These are phyloP conservation scores for Xanthoconium purpureum DNA, from an alignment of 768 basidiomycete genomes.

Conservation along the genomic window DNA sequence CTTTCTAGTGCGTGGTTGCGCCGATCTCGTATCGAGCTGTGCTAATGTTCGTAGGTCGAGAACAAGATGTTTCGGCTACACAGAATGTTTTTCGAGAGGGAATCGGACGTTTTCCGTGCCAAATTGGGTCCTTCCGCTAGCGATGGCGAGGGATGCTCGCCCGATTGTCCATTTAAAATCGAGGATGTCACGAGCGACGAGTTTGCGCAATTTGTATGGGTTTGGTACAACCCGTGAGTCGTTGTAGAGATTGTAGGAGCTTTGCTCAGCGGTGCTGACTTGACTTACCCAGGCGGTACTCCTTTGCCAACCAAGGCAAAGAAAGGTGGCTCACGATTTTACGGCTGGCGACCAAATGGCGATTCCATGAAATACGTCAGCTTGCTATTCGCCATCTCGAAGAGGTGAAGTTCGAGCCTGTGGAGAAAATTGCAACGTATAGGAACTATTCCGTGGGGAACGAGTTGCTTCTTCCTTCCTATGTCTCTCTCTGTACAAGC, in stretches of 20 bases:
- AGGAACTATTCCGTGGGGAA: conserved; percentile 49
- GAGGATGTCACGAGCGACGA: conserved; percentile 33
- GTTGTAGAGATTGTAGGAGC: not conserved
- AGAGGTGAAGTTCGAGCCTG: conserved; percentile 41
- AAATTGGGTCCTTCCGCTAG: conserved; percentile 16
- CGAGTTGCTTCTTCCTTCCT: conserved; percentile 48
- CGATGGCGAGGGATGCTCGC: conserved; percentile 1
- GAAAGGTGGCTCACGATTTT: conserved; percentile 57
- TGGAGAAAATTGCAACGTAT: conserved; percentile 57
- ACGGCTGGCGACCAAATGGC: conserved; percentile 51
- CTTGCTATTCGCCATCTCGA: conserved; percentile 58
- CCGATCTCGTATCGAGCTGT: not conserved
- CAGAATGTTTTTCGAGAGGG: conserved; percentile 36
- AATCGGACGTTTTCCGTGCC: conserved; percentile 31
- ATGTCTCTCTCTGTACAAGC: conserved; percentile 50
- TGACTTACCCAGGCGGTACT: conserved; percentile 43
- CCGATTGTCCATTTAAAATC: conserved; percentile 6
- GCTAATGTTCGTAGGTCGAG: conserved; percentile 30
- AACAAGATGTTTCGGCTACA: conserved; percentile 34
- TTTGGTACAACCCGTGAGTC: conserved; percentile 47
- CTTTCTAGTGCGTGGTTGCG: conserved; percentile 43
- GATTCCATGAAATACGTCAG: conserved; percentile 46
- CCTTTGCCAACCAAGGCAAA: conserved; percentile 48
- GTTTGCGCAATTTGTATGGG: conserved; percentile 50
- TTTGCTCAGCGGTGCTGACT: not conserved